Evolutionary conservation across 83 land plant genomes (phyloP), one percentile per base, ranked within the genome.

Genomic region (Thuja plicata): DNA sequence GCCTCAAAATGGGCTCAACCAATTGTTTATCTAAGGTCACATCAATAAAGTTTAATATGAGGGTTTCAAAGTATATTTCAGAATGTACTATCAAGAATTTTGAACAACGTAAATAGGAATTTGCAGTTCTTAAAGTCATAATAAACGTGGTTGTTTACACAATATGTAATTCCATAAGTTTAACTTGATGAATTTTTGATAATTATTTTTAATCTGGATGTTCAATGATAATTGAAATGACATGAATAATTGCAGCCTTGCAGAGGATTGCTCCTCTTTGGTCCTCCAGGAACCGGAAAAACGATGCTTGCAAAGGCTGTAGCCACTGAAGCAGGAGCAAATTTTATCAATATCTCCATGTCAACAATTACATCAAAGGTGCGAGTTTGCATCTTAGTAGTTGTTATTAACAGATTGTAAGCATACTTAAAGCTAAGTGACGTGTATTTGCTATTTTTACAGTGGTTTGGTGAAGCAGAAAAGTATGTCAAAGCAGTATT

Each of bases 381-480:
- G 34, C 38, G 76, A 32, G n/a, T 62, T 50, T 32, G 54, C n/a
- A 86, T 84, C 77, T 32, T 78, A 37, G 32, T 77, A 40, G 48
- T 81, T 55, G n/a, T 87, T 85, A 71, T 50, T 86, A 27, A 45
- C 10, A 9, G 10, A 19, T 82, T 71, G 71, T 79, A 0, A 74
- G 73, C 21, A 34, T 40, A 32, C 87, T 24, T 57, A 27, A 21
- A 52, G 21, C 81, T 86, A 40, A 50, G 7, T 87, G 57, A 77
- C 57, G 45, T 85, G 40, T 48, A 34, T 85, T 71, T 50, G 1
- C 46, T 19, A 43, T 87, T 21, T 91, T 30, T 88, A 70, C 91
- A 93, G 94, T 93, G 94, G 94, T 93, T 93, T 91, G 94, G 94
- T 86, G 94, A 93, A 91, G 94, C 93, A 84, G 94, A 93, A 88